Evolutionary conservation across 2,329 filamentous ascomycete genomes (phyloP), one percentile per base, ranked within the genome.

Genomic region (Drechslerella coelobrocha): DNA sequence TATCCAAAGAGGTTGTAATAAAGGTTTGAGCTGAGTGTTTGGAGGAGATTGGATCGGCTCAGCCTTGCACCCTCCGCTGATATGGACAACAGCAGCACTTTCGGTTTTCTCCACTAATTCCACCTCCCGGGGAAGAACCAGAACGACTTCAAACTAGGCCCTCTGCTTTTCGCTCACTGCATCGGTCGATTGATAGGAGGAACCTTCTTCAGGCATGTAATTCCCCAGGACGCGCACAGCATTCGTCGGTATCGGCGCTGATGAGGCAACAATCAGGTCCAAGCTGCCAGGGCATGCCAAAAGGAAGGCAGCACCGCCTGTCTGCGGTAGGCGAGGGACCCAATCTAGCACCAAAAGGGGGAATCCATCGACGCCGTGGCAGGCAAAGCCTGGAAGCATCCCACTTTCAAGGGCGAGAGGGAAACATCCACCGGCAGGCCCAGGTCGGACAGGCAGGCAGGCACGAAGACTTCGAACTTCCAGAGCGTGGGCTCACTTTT

Each of bases 31-130:
- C 23, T 48, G 43, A 48, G 43, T 48, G 43, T 48, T 48, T 48
- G 23, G 23, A 48, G 43, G 43, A 48, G 43, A 48, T 48, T 48
- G 43, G 43, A 48, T 48, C 43, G 43, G 23, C 43, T 48, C 23
- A 14, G 17, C 23, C 17, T 48, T 48, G 4, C 5, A n/a, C n/a
- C n/a, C n/a, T n/a, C n/a, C n/a, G n/a, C n/a, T n/a, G n/a, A n/a
- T n/a, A n/a, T n/a, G n/a, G n/a, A n/a, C n/a, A n/a, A n/a, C n/a
- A n/a, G n/a, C n/a, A n/a, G n/a, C n/a, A n/a, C n/a, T n/a, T n/a
- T n/a, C n/a, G n/a, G n/a, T n/a, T n/a, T n/a, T n/a, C n/a, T n/a
- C n/a, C n/a, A n/a, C n/a, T n/a, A n/a, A n/a, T n/a, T n/a, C n/a
- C n/a, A n/a, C n/a, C n/a, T n/a, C n/a, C n/a, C n/a, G n/a, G n/a